A percentile compares a stretch with the other conserved stretches of the same genome.
phyloP scores from a whole-genome alignment of 306 rosid genomes.

The Castanea sativa region DNA sequence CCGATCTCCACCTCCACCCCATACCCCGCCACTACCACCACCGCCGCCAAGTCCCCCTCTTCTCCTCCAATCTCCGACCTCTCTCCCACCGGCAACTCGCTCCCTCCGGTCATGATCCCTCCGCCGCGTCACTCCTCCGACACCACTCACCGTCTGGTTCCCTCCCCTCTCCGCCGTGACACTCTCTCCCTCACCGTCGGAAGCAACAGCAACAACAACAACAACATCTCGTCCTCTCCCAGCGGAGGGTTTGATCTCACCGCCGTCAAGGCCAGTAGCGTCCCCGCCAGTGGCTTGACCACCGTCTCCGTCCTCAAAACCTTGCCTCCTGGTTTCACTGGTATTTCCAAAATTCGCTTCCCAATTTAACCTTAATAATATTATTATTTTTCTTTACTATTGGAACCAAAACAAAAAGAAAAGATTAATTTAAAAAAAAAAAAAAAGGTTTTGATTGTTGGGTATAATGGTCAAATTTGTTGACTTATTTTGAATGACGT shows the following conservation, averaged over 20 bases:
- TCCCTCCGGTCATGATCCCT: constrained; percentile 46
- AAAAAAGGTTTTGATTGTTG: too few species aligned
- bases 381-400: neutral
- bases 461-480: too few species aligned
- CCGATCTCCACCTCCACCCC: neutral
- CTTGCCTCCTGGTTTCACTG: constrained; percentile 34
- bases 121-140: constrained; percentile 29
- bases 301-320: constrained; percentile 51
- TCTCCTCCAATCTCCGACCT: constrained; percentile 16
- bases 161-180: constrained; percentile 34
- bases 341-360: constrained; percentile 26
- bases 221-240: constrained; percentile 13
- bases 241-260: constrained; percentile 58
- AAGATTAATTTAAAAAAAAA: too few species aligned
- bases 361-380: neutral
- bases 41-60: neutral
- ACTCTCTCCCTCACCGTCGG: constrained; percentile 18
- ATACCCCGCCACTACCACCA: too few species aligned
- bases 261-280: constrained; percentile 48
- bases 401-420: too few species aligned
- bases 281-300: constrained; percentile 55
- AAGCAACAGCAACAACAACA: constrained; percentile 13
- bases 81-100: constrained; percentile 39
- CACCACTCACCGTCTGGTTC: constrained; percentile 23
- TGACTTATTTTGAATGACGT: too few species aligned